A percentile compares a stretch with the other conserved stretches of the same genome.
These are phyloP conservation scores for Trichoderma koningii DNA, from an alignment of 2,329 filamentous ascomycete species.

Conservation along the genomic window DNA sequence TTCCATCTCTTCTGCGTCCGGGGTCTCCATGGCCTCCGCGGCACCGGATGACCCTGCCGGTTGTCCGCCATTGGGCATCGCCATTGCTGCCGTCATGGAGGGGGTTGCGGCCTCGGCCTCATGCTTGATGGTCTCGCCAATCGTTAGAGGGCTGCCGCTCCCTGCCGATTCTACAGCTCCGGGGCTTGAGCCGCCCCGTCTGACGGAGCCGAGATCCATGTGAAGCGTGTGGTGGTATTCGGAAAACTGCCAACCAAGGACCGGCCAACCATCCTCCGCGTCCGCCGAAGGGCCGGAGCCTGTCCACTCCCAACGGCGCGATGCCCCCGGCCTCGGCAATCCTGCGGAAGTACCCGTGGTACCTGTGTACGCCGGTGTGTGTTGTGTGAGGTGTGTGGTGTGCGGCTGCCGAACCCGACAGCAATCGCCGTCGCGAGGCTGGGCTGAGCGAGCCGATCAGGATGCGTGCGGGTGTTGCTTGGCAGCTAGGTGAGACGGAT, in stretches of 20 bases:
- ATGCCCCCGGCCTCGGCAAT: constrained; percentile 2
- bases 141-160: constrained; percentile 4
- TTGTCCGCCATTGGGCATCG: constrained; percentile 10
- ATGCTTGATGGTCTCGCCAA: constrained; percentile 10
- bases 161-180: constrained; percentile 20
- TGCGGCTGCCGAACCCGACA: constrained; percentile 1
- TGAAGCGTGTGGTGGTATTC: constrained; percentile 17
- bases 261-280: constrained; percentile 14
- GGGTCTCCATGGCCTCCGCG: constrained; percentile 15
- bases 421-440: constrained; percentile 3
- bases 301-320: constrained; percentile 1
- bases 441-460: constrained; percentile 15
- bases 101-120: neutral
- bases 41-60: neutral
- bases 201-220: constrained; percentile 22
- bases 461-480: constrained; percentile 8
- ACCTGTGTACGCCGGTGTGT: neutral
- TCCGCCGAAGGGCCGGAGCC: constrained; percentile 13
- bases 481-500: constrained; percentile 7
- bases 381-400: neutral
- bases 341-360: neutral
- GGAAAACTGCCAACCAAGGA: constrained; percentile 6
- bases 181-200: constrained; percentile 23
- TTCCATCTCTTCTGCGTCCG: constrained; percentile 14
- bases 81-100: neutral